Base-by-base conservation (phyloP, 108 stramenopile genomes). In the Cyclotella cryptica region DNA sequence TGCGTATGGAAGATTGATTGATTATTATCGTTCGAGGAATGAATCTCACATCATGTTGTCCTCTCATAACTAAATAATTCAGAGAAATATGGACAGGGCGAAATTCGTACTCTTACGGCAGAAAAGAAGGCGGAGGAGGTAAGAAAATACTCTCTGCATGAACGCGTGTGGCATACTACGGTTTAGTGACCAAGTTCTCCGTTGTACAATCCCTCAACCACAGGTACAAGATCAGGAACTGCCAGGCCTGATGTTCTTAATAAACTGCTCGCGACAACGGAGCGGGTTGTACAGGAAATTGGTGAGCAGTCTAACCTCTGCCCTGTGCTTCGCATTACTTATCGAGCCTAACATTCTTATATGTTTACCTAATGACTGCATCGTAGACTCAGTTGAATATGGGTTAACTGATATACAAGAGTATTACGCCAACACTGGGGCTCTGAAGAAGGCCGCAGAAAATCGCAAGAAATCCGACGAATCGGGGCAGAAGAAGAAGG, bases 401-500 rank as follows among this genome's bases (percentile, higher is more conserved):
- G 94, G 94, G 43, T 66, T 96, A 19, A 89, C 92, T 0, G 94
- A 96, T 62, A 96, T 96, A 21, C 92, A 96, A 40, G 86, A 87
- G 62, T 94, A 92, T 74, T 93, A 90, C 66, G 89, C 92, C 15
- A 95, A 95, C 71, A 95, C 94, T 28, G 89, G 89, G 27, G 95
- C 95, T 3, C 69, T 96, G 52, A 96, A 94, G 71, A 92, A 89
- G 63, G 93, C 95, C 14, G 92, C 93, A 10, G 95, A 96, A 68
- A 89, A 89, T 24, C 49, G 89, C 17, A 92, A 93, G 49, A 60
- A 67, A 19, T 49, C 80, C 18, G 85, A 86, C 41, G 69, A 21
- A 28, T 84, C 86, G 27, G 77, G 77, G 12, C 72, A 77, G 43
- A 79, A 75, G 62, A 91, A 86, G 61, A 81, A 82, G 26, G 95